Evolutionary conservation across 2,329 filamentous ascomycete species (phyloP).

Genomic region (Ascosphaera pollenicola): DNA sequence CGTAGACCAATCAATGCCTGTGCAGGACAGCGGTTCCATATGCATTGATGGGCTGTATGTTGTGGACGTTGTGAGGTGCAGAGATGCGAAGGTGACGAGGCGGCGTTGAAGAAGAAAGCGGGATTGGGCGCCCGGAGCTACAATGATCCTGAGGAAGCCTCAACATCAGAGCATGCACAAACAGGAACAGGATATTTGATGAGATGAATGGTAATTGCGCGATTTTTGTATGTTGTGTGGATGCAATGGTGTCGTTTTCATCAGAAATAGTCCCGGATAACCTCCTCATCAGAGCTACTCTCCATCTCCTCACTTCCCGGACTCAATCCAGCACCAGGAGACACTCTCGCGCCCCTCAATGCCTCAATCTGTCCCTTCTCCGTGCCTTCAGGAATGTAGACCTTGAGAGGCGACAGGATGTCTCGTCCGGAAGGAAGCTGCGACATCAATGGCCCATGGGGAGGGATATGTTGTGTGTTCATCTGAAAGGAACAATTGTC

Average conservation of each 20-base stretch:
- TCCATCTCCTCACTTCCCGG: slow-evolving; percentile 20
- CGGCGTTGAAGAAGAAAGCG: no score
- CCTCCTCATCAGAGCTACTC: slow-evolving; percentile 3
- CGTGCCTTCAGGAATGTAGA: slow-evolving; percentile 43
- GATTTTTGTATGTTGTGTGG: neutral
- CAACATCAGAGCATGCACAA: no score
- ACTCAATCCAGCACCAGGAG: slow-evolving; percentile 21
- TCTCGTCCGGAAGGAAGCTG: slow-evolving; percentile 76
- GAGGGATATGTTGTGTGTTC: slow-evolving; percentile 56
- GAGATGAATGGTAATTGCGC: no score
- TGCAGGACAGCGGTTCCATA: no score
- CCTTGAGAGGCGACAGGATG: slow-evolving; percentile 45
- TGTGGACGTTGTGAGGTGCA: no score
- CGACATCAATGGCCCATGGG: slow-evolving; percentile 46
- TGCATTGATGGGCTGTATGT: no score
- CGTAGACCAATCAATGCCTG: no score
- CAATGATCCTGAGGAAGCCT: no score
- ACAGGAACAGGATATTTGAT: no score
- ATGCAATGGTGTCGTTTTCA: neutral
- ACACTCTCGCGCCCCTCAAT: slow-evolving; percentile 26
- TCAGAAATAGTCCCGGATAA: neutral
- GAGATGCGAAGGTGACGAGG: no score
- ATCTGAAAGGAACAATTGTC: slow-evolving; percentile 29
- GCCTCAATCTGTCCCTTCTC: slow-evolving; percentile 41
- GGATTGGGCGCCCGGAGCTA: no score